Base-by-base conservation (phyloP, 495 filamentous ascomycete genomes). In the Xylaria acuta region DNA sequence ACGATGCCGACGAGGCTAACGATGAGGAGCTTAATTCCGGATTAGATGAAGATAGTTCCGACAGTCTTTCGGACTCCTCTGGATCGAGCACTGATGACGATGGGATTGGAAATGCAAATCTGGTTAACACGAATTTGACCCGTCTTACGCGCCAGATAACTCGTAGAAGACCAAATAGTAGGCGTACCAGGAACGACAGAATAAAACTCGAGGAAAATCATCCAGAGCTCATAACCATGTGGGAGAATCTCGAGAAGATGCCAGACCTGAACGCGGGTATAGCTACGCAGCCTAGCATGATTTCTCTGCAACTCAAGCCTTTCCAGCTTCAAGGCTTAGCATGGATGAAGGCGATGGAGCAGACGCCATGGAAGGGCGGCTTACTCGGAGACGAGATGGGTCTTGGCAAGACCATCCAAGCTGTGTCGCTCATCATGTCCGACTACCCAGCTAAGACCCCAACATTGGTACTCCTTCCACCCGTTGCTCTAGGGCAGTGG, bases 331-430 rank as follows among this genome's bases (percentile, higher is more conserved):
- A 98, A 80, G 96, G 96, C 8, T 82, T 99, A 47, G 90, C 93
- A 70, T 99, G 96, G 96, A 95, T 99, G 92, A 90, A 87, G 70
- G 88, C 84, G 54, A 97, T 97, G 84, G 96, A 99, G 77, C 84
- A 92, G 79, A 92, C 91, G 2, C 79, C 90, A 67, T 99, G 93
- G 84, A 91, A 89, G 73, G 96, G 96, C 43, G 96, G 96, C 12
- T 84, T 99, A 36, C 85, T 99, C 7, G 96, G 95, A 58, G 96
- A 98, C 76, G 94, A 97, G 79, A 98, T 98, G 94, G 94, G 94
- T 25, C 96, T 98, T 88, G 96, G 96, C 38, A 99, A 99, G 85
- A 99, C 96, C 0, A 98, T 99, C 49, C 96, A 99, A 74, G 94
- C 96, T 2, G 94, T 99, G 8, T 97, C 95, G 11, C 86, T 98